Base-by-base conservation (phyloP, 1,284 basidiomycete genomes). In the Pholiota adiposa region DNA sequence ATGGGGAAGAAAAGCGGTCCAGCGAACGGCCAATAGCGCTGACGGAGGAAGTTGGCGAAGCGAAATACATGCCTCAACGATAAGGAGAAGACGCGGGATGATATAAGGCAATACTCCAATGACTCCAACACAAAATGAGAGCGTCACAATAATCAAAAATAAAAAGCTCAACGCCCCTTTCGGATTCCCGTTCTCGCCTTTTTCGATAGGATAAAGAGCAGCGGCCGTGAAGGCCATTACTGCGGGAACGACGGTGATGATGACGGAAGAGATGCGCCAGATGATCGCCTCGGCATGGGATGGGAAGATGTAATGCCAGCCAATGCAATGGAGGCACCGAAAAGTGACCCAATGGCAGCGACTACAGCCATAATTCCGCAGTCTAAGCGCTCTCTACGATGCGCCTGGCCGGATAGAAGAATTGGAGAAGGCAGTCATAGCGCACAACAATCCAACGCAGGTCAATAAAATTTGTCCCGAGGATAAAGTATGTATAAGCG, bases 1-100 rank as follows among this genome's bases (percentile, higher is more conserved):
- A 51, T 60, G 53, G 2, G 60, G 60, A 5, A 62, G 18, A 18
- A 62, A 58, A 19, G 40, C 34, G 5, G 38, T 50, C 60, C 60
- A 62, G 34, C 51, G n/a, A n/a, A 62, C 53, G 4, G 41, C 53
- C 29, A 51, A 16, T 7, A 54, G 21, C 19, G 56, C 46, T 9
- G 27, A 34, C 6, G 56, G 53, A 29, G 56, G 38, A 51, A 62
- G 29, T 6, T 51, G 19, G 14, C 60, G 51, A 16, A 62, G 33
- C 3, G 44, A 18, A 16, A 54, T 25, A 7, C 54, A 54, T 46
- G 56, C 43, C 38, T 58, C 51, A 4, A 58, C 25, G 8, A 62
- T 27, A 11, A 62, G 56, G 16, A 49, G 48, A 8, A 46, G 34
- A 4, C 59, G 49, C 3, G 41, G 50, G 43, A 40, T 38, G 25